Evolutionary conservation across 768 basidiomycete genomes (phyloP).

Genomic region (Serendipita sp.): DNA sequence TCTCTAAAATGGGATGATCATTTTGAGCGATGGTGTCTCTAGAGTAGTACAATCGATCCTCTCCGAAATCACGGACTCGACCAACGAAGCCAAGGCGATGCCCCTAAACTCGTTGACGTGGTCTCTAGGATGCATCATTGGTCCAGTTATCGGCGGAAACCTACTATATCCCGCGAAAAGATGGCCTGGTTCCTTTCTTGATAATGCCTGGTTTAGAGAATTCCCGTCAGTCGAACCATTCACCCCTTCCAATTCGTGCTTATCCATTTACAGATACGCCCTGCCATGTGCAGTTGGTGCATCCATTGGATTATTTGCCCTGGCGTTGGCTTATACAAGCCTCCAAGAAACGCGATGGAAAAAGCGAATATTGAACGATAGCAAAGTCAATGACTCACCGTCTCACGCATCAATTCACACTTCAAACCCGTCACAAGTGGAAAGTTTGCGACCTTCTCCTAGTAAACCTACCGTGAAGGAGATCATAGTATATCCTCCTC

Average conservation of each 20-base stretch:
- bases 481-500: constrained; percentile 18
- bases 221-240: constrained; percentile 14
- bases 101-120: neutral
- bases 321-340: constrained; percentile 6
- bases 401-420: neutral
- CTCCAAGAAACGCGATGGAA: neutral
- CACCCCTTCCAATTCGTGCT: neutral
- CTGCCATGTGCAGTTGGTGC: constrained; percentile 15
- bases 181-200: constrained; percentile 11
- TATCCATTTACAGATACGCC: neutral
- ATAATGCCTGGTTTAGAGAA: constrained; percentile 6
- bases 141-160: constrained; percentile 15
- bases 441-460: neutral
- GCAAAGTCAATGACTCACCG: neutral
- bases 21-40: neutral
- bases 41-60: constrained; percentile 28
- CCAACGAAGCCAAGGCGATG: constrained; percentile 14
- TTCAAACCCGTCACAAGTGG: neutral
- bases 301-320: constrained; percentile 8
- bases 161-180: constrained; percentile 14
- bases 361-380: neutral
- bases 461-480: neutral
- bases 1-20: neutral
- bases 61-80: constrained; percentile 17
- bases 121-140: constrained; percentile 9